Percentiles rank a stretch among this genome's conserved stretches.
phyloP scores from a whole-genome alignment of 2,329 filamentous ascomycete species.

The Zymoseptoria crescenta region DNA sequence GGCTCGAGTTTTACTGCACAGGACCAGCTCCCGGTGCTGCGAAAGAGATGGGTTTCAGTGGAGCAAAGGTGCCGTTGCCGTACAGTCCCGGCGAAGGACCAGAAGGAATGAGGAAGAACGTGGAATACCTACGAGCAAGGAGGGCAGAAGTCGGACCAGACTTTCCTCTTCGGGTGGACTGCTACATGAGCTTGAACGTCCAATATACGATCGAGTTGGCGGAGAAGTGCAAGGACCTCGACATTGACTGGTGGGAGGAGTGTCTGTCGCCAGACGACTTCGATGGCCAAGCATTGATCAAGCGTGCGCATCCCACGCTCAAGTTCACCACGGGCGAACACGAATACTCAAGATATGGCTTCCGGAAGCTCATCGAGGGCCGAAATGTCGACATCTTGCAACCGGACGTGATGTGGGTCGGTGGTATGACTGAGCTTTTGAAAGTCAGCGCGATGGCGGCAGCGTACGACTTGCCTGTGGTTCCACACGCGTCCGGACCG shows the following conservation, averaged over 20 bases:
- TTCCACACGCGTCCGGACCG: slow-evolving; percentile 87
- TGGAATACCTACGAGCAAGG: slow-evolving; percentile 80
- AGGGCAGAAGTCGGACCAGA: slow-evolving; percentile 78
- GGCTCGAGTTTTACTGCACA: slow-evolving; percentile 89
- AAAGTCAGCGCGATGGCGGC: slow-evolving; percentile 83
- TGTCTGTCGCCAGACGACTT: slow-evolving; percentile 85
- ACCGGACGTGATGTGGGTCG: slow-evolving; percentile 96
- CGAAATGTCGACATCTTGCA: slow-evolving; percentile 91
- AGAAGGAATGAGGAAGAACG: slow-evolving; percentile 75
- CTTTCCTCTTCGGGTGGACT: slow-evolving; percentile 91
- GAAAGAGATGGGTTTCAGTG: slow-evolving; percentile 80
- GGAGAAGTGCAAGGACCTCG: slow-evolving; percentile 70
- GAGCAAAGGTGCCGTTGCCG: slow-evolving; percentile 81
- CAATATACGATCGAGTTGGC: slow-evolving; percentile 87
- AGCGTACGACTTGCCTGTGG: slow-evolving; percentile 88
- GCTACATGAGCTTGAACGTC: slow-evolving; percentile 94
- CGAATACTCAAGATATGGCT: slow-evolving; percentile 89
- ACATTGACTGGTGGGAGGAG: slow-evolving; percentile 98
- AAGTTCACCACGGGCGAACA: slow-evolving; percentile 97
- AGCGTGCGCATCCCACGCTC: slow-evolving; percentile 78
- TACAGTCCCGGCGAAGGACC: slow-evolving; percentile 84
- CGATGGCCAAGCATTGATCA: slow-evolving; percentile 82
- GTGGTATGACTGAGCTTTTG: slow-evolving; percentile 83
- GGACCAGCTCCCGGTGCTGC: slow-evolving; percentile 75
- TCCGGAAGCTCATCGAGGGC: slow-evolving; percentile 86